Evolutionary conservation across 2,329 filamentous ascomycete genomes (phyloP), one percentile per base, ranked within the genome.

Genomic region (Seiridium unicorne): DNA sequence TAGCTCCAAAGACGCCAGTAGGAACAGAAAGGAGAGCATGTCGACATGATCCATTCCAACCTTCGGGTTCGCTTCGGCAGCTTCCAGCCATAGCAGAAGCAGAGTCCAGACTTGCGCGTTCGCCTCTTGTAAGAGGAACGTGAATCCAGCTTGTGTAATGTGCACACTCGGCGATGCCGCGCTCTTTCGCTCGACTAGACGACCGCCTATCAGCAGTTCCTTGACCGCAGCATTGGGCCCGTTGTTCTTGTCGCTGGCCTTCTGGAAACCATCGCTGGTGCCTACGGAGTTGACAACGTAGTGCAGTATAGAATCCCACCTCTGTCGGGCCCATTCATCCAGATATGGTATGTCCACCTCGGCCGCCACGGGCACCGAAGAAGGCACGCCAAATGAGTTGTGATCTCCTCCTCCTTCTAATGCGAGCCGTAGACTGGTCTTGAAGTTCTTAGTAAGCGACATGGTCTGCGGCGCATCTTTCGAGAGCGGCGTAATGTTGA

Each of bases 41-140:
- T 99, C 95, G 53, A 97, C 93, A 61, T 90, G 89, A 66, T 97
- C 92, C 82, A 97, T 89, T 38, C 85, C 84, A 13, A 91, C 80
- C 69, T 82, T 70, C 35, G 58, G 10, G 3, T 40, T 51, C 13
- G 26, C 38, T 55, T 92, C 89, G 49, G 90, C 90, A 62, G 92
- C 90, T 66, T 96, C 91, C 55, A 99, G 87, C 82, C 97, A 99
- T 38, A 97, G 88, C 36, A 99, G 89, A 42, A 99, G 82, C 51
- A 99, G 81, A 34, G 93, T 95, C 95, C 95, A 99, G 42, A 99
- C 93, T 74, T 99, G 95, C 0, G 94, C 93, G 73, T 97, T 98
- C 61, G 94, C 89, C 71, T 97, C 94, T 70, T 98, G 94, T 7
- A 99, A 81, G 60, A 99, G 81, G 70, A 99, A 99, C 0, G 92